Evolutionary conservation across 306 rosid genomes (phyloP).

Genomic region (Senna tora): DNA sequence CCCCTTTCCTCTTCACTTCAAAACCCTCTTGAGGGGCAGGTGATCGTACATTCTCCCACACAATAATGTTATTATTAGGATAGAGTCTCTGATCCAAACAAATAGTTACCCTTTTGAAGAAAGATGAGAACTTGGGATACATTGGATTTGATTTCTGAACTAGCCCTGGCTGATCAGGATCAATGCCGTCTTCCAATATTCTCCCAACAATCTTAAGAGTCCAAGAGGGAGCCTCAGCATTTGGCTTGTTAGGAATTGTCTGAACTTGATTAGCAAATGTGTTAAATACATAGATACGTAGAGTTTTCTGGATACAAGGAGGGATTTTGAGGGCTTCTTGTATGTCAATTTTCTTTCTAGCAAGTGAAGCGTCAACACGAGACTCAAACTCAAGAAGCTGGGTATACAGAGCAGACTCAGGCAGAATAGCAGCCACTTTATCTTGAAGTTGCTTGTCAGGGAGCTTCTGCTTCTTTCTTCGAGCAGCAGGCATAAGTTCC

Average conservation of each 20-base stretch:
- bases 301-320: conserved; percentile 87
- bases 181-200: conserved; percentile 90
- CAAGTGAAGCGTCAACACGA: conserved; percentile 83
- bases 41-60: conserved; percentile 84
- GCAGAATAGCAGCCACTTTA: conserved; percentile 82
- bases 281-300: conserved; percentile 86
- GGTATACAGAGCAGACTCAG: conserved; percentile 84
- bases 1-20: conserved; percentile 97
- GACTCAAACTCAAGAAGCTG: conserved; percentile 95
- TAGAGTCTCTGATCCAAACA: conserved; percentile 89
- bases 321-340: conserved; percentile 92
- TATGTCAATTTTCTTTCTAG: conserved; percentile 92
- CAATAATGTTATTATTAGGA: conserved; percentile 74
- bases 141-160: conserved; percentile 76
- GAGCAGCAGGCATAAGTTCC: conserved; percentile 74
- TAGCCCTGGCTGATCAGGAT: conserved; percentile 91
- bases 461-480: conserved; percentile 88
- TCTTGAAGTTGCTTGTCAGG: conserved; percentile 92
- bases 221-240: conserved; percentile 89
- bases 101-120: conserved; percentile 87
- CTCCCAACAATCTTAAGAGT: conserved; percentile 94
- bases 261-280: conserved; percentile 82
- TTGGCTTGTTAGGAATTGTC: conserved; percentile 75
- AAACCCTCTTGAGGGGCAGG: conserved; percentile 92
- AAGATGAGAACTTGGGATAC: conserved; percentile 88